Evolutionary conservation across 2,329 filamentous ascomycete genomes (phyloP), one percentile per base, ranked within the genome.

Genomic region (Microsporum audouinii): DNA sequence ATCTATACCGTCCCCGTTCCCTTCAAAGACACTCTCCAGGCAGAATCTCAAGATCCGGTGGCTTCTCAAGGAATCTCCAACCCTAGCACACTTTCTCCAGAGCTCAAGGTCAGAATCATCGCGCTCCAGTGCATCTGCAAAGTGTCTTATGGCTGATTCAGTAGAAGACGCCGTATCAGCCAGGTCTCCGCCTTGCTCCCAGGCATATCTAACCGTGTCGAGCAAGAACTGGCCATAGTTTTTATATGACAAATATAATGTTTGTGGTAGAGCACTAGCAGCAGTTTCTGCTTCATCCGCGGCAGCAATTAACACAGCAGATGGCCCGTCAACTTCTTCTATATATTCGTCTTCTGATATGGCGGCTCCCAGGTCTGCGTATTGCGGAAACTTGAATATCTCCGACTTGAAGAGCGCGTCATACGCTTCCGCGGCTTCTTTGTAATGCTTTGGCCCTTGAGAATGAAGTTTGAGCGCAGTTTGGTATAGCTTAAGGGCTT

Each of bases 401-500:
- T 96, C 94, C 31, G 91, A 96, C 59, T 87, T 79, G 73, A 99
- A 95, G 1, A 99, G 84, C 41, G 84, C 84, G 56, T 87, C 80
- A 75, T 99, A 99, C 53, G 94, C 92, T 58, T 86, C 82, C 49
- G 82, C 81, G 23, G 95, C 92, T 69, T 90, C 85, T 56, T 84
- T 75, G 71, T 89, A 94, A 60, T 85, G 88, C 17, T 78, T 77
- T 0, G 88, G 85, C 1, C 94, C 91, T 75, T 95, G 90, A 1
- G 92, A 87, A 71, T 99, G 94, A 66, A 91, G 84, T 73, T 92
- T 96, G 62, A 99, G 78, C 55, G 94, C 94, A 67, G 82, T 87
- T 71, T 97, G 91, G 72, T 96, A 99, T 39, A 92, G 83, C 76
- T 96, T 97, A 64, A 99, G 79, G 56, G 94, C 91, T 76, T 99